Evolutionary conservation across 2,329 filamentous ascomycete species (phyloP), one percentile per base, ranked within the genome.

Genomic region (Fusarium miscanthi): DNA sequence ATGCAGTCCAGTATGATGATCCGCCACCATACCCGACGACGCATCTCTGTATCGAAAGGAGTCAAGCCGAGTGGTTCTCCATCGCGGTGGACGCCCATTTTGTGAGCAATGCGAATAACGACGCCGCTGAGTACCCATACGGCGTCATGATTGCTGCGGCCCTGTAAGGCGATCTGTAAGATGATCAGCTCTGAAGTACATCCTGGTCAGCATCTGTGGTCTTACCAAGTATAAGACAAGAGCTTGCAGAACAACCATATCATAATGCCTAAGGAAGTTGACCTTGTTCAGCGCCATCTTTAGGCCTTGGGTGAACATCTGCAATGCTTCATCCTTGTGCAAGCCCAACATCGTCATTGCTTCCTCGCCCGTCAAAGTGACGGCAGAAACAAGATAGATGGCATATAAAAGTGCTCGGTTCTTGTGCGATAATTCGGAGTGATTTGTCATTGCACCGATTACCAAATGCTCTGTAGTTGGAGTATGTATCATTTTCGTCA

Each of bases 21-120:
- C 6, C 59, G 46, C 65, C 65, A 67, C 65, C 65, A 67, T 5
- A 68, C 37, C 1, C 65, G 54, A 5, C 65, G 65, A 3, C 65
- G 65, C 14, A 67, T 68, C 4, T 67, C 63, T 8, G 63, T 62
- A 1, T 67, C 65, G 4, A 54, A 67, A 0, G 65, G 64, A 0
- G n/a, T 23, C 5, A 67, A 1, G 0, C 63, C 65, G 0, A 67
- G 27, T 13, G 6, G 9, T 17, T 68, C 65, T 0, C 65, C 65
- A 14, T 67, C 65, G 4, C 65, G 65, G 10, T 67, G 65, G 3
- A 67, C 37, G 1, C 65, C 65, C 54, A 67, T 33, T 1, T 67
- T 67, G 5, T 67, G 54, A 16, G 65, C 65, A 2, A 67, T 67
- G 3, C 65, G 64, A 2, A 68, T 67, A 1, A 67, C 54, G 2